Evolutionary conservation across 495 filamentous ascomycete genomes (phyloP), one percentile per base, ranked within the genome.

Genomic region (Bathelium albidoporum): DNA sequence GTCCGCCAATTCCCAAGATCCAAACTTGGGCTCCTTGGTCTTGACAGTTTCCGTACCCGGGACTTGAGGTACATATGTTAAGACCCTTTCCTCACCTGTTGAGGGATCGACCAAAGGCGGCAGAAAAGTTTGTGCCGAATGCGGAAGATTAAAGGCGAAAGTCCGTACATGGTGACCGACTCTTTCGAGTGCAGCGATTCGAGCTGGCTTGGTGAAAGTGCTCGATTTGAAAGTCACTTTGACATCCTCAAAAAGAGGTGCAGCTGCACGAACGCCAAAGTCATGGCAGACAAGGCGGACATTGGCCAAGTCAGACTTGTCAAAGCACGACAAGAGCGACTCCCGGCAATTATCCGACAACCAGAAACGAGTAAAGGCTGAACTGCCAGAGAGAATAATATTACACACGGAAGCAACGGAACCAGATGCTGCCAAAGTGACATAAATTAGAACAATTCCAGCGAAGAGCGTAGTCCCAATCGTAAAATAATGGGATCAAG

Each of bases 121-220:
- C 58, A 92, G 77, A 71, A 91, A 91, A 59, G 87, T 91, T 63
- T 88, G 80, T 52, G 78, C 71, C 12, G 80, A 82, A 72, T 91
- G 89, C 9, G 86, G 79, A 62, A 91, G 81, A 66, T 75, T 79
- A 74, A 93, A 90, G 29, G 80, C 85, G 34, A 91, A 77, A 43
- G 82, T 83, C 68, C 85, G 78, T 65, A 91, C 81, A 73, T 89
- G 81, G 63, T 83, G 83, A 36, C 89, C 89, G 65, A 94, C 83
- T 62, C 86, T 80, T 55, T 83, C 81, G 36, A 94, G 75, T 22
- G 88, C 88, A 34, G 85, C 81, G 60, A 91, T 77, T 32, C 86
- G 79, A 58, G 81, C 78, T 24, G 83, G 85, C 67, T 82, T 81
- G 60, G 85, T 89, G 71, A 92, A 88, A 44, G 86, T 83, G 68